phyloP scores from a whole-genome alignment of 768 basidiomycete species.

The Boletus sp. region DNA sequence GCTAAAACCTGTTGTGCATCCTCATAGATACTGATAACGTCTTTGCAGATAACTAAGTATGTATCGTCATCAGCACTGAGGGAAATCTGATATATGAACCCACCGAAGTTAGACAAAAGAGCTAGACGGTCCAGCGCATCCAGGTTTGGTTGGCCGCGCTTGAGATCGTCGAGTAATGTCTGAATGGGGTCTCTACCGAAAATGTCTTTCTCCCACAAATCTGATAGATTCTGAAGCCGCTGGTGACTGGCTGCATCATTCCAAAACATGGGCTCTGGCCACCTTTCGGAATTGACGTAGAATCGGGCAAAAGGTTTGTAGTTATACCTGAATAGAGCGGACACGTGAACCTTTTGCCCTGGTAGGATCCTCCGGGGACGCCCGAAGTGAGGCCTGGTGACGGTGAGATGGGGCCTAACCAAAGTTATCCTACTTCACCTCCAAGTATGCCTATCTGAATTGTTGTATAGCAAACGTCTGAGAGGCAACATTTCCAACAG shows the following conservation, averaged over 20 bases:
- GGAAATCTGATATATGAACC: background rate
- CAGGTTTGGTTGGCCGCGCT: constrained; percentile 12
- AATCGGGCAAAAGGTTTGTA: constrained; percentile 29
- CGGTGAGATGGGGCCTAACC: constrained; percentile 2
- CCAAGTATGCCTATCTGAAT: constrained; percentile 22
- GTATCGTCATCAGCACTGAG: background rate
- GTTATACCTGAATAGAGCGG: constrained; percentile 29
- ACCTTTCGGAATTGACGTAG: constrained; percentile 17
- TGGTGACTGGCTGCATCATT: constrained; percentile 23
- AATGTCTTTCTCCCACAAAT: constrained; percentile 31
- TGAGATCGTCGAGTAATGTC: constrained; percentile 19
- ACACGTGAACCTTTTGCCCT: constrained; percentile 34
- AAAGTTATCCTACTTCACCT: constrained; percentile 9
- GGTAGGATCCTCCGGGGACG: constrained; percentile 25
- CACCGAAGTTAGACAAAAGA: constrained; percentile 32
- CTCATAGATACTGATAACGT: background rate
- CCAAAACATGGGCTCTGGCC: constrained; percentile 33
- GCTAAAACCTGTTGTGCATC: constrained; percentile 10
- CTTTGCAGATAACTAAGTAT: constrained; percentile 17
- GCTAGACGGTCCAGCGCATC: constrained; percentile 28
- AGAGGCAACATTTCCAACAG: constrained; percentile 23
- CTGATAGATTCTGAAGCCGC: constrained; percentile 16
- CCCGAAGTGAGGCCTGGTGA: constrained; percentile 27
- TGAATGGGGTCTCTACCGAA: constrained; percentile 22
- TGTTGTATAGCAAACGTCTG: constrained; percentile 27